A percentile compares a stretch with the other conserved stretches of the same genome.
phyloP scores from a whole-genome alignment of 2,329 filamentous ascomycete genomes.

The Penicillium polonicum region DNA sequence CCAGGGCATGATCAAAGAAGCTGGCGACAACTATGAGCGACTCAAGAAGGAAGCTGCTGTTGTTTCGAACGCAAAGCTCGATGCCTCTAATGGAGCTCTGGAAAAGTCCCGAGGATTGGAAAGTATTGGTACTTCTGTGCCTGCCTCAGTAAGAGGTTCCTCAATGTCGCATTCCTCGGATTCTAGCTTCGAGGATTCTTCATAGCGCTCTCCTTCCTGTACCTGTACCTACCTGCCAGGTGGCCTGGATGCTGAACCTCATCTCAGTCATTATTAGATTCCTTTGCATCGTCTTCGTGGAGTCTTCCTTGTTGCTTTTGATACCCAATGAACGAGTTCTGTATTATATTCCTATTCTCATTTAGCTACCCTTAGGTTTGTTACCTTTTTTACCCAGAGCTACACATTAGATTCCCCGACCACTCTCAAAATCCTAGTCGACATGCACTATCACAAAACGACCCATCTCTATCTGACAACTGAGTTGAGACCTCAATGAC shows the following conservation, averaged over 20 bases:
- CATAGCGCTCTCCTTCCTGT: slow-evolving; percentile 11
- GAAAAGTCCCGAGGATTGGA: slow-evolving; percentile 39
- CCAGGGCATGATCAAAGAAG: slow-evolving; percentile 75
- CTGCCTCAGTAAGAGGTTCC: slow-evolving; percentile 19
- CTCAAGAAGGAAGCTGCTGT: slow-evolving; percentile 49
- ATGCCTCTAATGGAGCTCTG: slow-evolving; percentile 28
- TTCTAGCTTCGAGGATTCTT: slow-evolving; percentile 29
- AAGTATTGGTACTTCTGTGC: slow-evolving; percentile 37
- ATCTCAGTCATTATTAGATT: neutral
- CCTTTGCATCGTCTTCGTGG: slow-evolving; percentile 3
- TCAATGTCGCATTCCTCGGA: slow-evolving; percentile 21
- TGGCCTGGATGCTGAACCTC: neutral
- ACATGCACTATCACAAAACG: slow-evolving; percentile 54
- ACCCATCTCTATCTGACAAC: slow-evolving; percentile 49
- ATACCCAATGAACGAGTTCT: slow-evolving; percentile 17
- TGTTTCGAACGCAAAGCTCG: slow-evolving; percentile 26
- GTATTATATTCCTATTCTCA: slow-evolving; percentile 15
- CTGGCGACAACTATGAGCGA: slow-evolving; percentile 68
- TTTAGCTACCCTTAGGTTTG: slow-evolving; percentile 37
- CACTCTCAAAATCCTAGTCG: neutral
- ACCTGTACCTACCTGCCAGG: neutral
- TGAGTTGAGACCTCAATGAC: neutral
- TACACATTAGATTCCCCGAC: neutral
- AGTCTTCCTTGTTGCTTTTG: slow-evolving; percentile 18
- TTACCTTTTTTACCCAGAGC: slow-evolving; percentile 53